Evolutionary conservation across 225 moss, liverwort and hornwort genomes (phyloP).

Genomic region (Sphagnum contortum): DNA sequence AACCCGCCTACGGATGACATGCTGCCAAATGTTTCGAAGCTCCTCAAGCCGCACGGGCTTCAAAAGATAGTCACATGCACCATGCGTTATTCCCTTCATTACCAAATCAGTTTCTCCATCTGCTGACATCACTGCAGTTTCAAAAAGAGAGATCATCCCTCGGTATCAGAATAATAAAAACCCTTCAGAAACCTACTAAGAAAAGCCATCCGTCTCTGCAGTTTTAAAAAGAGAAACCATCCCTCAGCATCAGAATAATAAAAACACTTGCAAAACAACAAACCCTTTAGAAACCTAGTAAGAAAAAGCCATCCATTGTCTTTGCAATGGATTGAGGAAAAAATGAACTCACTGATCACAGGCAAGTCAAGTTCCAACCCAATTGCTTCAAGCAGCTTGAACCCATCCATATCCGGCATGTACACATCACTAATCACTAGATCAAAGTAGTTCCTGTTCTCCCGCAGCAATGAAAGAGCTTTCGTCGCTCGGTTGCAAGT

Average conservation of each 20-base stretch:
- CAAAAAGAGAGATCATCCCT: neutral
- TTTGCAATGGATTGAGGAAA: neutral
- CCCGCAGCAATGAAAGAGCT: slow-evolving; percentile 71
- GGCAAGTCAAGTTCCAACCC: slow-evolving; percentile 87
- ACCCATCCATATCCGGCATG: slow-evolving; percentile 99
- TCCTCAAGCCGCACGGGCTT: slow-evolving; percentile 92
- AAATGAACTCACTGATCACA: slow-evolving; percentile 76
- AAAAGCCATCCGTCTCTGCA: neutral
- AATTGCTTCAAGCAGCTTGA: slow-evolving; percentile 89
- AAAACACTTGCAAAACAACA: neutral
- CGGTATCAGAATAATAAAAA: neutral
- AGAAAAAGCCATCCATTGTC: neutral
- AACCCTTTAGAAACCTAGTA: too few species aligned
- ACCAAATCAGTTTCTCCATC: slow-evolving; percentile 91
- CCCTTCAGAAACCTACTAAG: neutral
- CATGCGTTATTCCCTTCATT: slow-evolving; percentile 88
- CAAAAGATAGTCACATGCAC: slow-evolving; percentile 90
- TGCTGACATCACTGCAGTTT: slow-evolving; percentile 85
- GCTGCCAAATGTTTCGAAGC: slow-evolving; percentile 94
- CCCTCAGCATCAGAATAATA: neutral
- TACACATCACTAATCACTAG: slow-evolving; percentile 91
- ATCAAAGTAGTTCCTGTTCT: slow-evolving; percentile 64
- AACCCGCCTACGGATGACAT: slow-evolving; percentile 85
- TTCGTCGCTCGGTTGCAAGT: slow-evolving; percentile 59
- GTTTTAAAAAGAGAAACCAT: neutral